Evolutionary conservation across 108 stramenopile genomes (phyloP).

Genomic region (Cyclotella kingstonii): DNA sequence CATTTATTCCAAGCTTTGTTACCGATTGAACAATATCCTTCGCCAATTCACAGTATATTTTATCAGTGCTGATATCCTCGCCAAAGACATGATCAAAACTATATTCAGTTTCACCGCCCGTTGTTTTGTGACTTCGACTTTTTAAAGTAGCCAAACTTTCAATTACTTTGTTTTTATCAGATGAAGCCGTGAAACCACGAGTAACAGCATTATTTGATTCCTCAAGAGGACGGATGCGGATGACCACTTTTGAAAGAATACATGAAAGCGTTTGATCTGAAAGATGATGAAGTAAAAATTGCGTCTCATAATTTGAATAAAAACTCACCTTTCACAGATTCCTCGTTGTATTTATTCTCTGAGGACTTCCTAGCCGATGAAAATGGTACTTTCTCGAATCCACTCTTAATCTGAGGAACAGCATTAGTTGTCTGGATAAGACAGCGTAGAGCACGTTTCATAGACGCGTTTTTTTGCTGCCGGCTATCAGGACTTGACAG

Average conservation of each 20-base stretch:
- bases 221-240: conserved; percentile 50
- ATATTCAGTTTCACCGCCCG: conserved; percentile 58
- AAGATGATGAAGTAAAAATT: background rate
- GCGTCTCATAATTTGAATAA: background rate
- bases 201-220: conserved; percentile 16
- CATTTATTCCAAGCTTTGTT: conserved; percentile 88
- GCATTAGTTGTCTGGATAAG: conserved; percentile 7
- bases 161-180: conserved; percentile 33
- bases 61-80: conserved; percentile 64
- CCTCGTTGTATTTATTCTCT: background rate
- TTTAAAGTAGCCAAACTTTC: conserved; percentile 59
- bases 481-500: background rate
- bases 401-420: background rate
- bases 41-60: conserved; percentile 87
- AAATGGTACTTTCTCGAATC: background rate
- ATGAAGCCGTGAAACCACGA: conserved; percentile 68
- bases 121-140: conserved; percentile 39
- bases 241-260: conserved; percentile 11
- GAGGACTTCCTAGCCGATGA: background rate
- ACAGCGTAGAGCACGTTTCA: conserved; percentile 25
- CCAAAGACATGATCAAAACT: conserved; percentile 90
- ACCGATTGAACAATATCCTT: conserved; percentile 82
- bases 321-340: conserved; percentile 20
- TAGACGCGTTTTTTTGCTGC: conserved; percentile 9
- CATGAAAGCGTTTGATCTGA: background rate